These are phyloP conservation scores for Lepidium sativum DNA, from an alignment of 345 rosid genomes.

Conservation along the genomic window DNA sequence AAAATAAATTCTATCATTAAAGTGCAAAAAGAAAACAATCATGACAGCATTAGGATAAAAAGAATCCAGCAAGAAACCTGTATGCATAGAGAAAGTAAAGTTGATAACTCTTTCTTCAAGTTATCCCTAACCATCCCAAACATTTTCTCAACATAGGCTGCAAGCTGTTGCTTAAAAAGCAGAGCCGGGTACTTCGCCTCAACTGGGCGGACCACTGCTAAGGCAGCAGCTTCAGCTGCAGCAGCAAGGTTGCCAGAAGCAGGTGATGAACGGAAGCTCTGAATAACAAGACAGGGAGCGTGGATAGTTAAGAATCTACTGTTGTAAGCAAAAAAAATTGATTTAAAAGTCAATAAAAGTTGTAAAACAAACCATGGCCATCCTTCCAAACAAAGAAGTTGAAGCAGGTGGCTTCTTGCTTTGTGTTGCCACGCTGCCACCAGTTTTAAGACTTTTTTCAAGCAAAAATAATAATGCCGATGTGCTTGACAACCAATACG, in stretches of 20 bases:
- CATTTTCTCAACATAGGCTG: slow-evolving; percentile 98
- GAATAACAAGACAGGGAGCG: slow-evolving; percentile 19
- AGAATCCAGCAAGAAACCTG: slow-evolving; percentile 45
- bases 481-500: slow-evolving; percentile 94
- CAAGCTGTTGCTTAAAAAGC: slow-evolving; percentile 96
- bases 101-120: slow-evolving; percentile 80
- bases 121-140: slow-evolving; percentile 97
- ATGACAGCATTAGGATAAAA: not conserved
- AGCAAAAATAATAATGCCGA: slow-evolving; percentile 85
- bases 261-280: slow-evolving; percentile 96
- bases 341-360: not conserved
- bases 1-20: not conserved
- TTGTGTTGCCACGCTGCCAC: slow-evolving; percentile 62
- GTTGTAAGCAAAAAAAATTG: not conserved
- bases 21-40: not conserved
- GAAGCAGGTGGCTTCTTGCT: slow-evolving; percentile 59
- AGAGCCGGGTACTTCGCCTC: slow-evolving; percentile 98
- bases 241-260: slow-evolving; percentile 67
- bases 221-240: slow-evolving; percentile 67
- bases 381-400: slow-evolving; percentile 88
- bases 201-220: slow-evolving; percentile 70
- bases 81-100: slow-evolving; percentile 81
- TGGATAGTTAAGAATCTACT: not conserved
- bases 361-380: slow-evolving; percentile 60
- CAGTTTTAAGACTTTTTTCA: slow-evolving; percentile 74